A percentile compares a stretch with the other conserved stretches of the same genome.
Conservation (phyloP, 2,329 filamentous ascomycete species). For the Penicillium sp. region DNA sequence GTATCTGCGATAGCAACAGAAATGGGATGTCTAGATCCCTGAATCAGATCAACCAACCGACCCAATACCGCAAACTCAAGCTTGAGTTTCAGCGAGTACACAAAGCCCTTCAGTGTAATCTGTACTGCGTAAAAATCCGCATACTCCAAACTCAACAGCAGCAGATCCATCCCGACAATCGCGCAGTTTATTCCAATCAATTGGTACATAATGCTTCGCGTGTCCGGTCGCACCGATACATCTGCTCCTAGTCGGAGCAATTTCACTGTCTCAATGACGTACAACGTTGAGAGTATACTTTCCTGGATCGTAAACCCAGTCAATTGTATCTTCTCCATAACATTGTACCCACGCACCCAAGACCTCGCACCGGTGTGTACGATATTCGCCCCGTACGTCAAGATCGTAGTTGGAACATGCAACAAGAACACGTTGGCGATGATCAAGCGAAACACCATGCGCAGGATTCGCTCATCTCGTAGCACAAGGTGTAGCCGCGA, state of each 20-base stretch:
- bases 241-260: conserved; percentile 40
- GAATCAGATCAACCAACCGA: conserved; percentile 44
- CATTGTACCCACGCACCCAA: conserved; percentile 45
- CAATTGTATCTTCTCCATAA: conserved; percentile 50
- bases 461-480: conserved; percentile 51
- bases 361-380: conserved; percentile 15
- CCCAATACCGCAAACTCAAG: conserved; percentile 60
- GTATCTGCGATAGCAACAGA: conserved; percentile 24
- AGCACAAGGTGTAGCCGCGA: conserved; percentile 63
- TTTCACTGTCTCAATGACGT: conserved; percentile 56
- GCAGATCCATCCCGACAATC: conserved; percentile 50
- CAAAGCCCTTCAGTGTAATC: conserved; percentile 43
- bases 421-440: conserved; percentile 55
- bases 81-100: conserved; percentile 47
- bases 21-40: conserved; percentile 27
- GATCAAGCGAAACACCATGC: conserved; percentile 59
- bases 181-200: conserved; percentile 49
- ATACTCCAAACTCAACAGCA: conserved; percentile 44
- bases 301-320: conserved; percentile 51
- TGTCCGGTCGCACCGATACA: conserved; percentile 20
- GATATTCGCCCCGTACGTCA: conserved; percentile 52
- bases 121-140: conserved; percentile 44
- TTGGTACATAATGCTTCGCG: conserved; percentile 44
- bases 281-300: conserved; percentile 49
- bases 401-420: conserved; percentile 56